Percentiles rank a stretch among this genome's conserved stretches.
These are phyloP conservation scores for Fusarium irregulare DNA, from an alignment of 2,329 filamentous ascomycete species.

Conservation along the genomic window DNA sequence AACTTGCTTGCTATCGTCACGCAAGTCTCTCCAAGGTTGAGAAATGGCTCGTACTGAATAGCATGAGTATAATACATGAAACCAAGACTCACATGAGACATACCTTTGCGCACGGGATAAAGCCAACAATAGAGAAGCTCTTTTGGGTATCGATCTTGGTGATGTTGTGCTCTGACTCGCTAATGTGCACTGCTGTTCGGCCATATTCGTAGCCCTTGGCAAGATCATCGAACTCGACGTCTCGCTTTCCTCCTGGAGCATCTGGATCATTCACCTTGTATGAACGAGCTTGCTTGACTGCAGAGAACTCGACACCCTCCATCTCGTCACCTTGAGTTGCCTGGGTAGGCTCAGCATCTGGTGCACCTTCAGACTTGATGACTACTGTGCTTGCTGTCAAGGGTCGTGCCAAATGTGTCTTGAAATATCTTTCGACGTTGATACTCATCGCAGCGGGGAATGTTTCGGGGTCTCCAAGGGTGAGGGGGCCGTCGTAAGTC, in stretches of 20 bases:
- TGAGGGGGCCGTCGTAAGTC: conserved; percentile 82
- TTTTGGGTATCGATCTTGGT: conserved; percentile 85
- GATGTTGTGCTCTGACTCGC: conserved; percentile 84
- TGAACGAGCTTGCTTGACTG: conserved; percentile 79
- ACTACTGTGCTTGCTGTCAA: conserved; percentile 84
- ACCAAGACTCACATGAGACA: conserved; percentile 20
- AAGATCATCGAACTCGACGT: conserved; percentile 83
- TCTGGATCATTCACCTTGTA: conserved; percentile 84
- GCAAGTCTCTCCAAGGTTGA: conserved; percentile 84
- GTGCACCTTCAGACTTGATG: conserved; percentile 61
- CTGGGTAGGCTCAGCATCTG: conserved; percentile 61
- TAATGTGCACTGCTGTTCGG: conserved; percentile 89
- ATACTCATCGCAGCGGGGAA: conserved; percentile 83
- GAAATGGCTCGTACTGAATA: conserved; percentile 79
- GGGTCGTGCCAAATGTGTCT: conserved; percentile 80
- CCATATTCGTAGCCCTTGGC: conserved; percentile 97
- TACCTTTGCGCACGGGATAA: conserved; percentile 79
- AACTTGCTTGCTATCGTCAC: conserved; percentile 80
- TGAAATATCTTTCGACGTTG: conserved; percentile 90
- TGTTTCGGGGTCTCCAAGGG: conserved; percentile 79
- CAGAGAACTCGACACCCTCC: conserved; percentile 68
- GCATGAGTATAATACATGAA: conserved; percentile 15
- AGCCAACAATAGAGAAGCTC: conserved; percentile 85
- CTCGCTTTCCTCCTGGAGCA: conserved; percentile 80
- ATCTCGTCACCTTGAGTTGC: conserved; percentile 61